Percentiles rank a stretch among this genome's conserved stretches.
Conservation (phyloP, 345 rosid species). For the Eucalyptus victrix region DNA sequence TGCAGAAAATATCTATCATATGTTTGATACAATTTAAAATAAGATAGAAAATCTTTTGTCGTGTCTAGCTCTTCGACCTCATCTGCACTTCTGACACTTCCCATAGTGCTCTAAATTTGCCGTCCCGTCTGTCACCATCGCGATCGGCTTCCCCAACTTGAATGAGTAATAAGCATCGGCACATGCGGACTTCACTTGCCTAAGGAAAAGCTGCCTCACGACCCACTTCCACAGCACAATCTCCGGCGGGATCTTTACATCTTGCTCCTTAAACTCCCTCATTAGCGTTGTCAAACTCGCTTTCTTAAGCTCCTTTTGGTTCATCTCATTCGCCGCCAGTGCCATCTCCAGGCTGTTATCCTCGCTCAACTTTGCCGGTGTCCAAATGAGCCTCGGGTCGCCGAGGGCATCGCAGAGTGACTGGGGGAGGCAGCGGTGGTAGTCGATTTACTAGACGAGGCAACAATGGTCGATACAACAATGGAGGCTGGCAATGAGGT, state of each 20-base stretch:
- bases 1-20: not conserved
- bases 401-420: not conserved
- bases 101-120: not conserved
- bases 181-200: not conserved
- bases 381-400: not conserved
- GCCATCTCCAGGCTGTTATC: not conserved
- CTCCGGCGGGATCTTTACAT: not conserved
- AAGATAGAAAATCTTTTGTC: not conserved
- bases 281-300: not conserved
- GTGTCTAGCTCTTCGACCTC: not conserved
- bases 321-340: not conserved
- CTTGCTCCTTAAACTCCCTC: not conserved
- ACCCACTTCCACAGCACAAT: not conserved
- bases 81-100: not conserved
- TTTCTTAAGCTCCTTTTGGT: not conserved
- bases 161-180: not conserved
- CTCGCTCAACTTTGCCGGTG: not conserved
- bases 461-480: not conserved
- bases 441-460: not conserved
- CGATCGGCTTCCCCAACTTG: not conserved
- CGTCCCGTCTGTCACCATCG: not conserved
- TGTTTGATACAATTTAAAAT: not conserved
- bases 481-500: not conserved
- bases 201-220: not conserved
- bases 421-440: not conserved